Evolutionary conservation across 163 green algal genomes (phyloP).

Genomic region (Chlorella variabilis): DNA sequence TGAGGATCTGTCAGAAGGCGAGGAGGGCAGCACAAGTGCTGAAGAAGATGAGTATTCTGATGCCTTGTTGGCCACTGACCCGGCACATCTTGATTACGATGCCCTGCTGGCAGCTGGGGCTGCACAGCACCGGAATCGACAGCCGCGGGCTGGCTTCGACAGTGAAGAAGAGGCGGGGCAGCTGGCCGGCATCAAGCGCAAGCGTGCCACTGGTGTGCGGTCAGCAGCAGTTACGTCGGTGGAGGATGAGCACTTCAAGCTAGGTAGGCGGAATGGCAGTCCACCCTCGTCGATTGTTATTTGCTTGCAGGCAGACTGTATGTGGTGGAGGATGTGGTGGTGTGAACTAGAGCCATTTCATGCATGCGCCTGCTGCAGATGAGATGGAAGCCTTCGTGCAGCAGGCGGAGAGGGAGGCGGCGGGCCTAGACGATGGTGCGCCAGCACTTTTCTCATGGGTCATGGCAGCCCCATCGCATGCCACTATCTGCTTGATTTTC

Average conservation of each 20-base stretch:
- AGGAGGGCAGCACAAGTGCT: too few relatives aligned
- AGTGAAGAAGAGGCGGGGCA: conserved; percentile 35
- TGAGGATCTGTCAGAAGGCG: too few relatives aligned
- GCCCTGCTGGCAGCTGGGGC: conserved; percentile 35
- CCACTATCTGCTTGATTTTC: too few relatives aligned
- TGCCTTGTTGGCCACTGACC: too few relatives aligned
- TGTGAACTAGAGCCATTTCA: background rate
- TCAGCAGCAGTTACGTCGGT: conserved; percentile 10
- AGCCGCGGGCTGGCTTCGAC: conserved; percentile 13
- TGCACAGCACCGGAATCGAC: background rate
- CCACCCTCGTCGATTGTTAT: background rate
- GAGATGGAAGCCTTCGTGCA: conserved; percentile 89
- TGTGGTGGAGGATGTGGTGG: too few relatives aligned
- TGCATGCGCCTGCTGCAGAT: conserved; percentile 54
- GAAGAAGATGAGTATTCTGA: too few relatives aligned
- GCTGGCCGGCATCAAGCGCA: conserved; percentile 2
- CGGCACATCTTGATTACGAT: conserved; percentile 42
- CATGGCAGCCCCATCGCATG: too few relatives aligned
- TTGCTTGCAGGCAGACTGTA: background rate
- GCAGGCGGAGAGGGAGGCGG: conserved; percentile 75
- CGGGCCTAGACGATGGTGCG: background rate
- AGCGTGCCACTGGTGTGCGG: background rate
- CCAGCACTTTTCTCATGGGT: background rate
- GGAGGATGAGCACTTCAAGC: conserved; percentile 53
- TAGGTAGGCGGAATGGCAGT: conserved; percentile 18